Evolutionary conservation across 1,284 basidiomycete genomes (phyloP).

Genomic region (Wolfiporia cocos): DNA sequence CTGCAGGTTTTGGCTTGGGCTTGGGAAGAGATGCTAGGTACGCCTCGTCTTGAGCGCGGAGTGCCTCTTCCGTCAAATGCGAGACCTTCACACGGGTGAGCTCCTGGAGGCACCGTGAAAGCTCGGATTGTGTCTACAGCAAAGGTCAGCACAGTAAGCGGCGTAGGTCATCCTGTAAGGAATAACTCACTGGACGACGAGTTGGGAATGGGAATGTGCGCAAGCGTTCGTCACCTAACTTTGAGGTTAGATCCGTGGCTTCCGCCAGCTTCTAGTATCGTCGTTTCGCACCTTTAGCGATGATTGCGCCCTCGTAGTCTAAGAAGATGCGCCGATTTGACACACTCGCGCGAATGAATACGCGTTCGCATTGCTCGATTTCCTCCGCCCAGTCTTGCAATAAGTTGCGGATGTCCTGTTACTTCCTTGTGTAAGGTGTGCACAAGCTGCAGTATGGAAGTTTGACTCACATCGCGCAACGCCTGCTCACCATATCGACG

Average conservation of each 20-base stretch:
- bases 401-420: slow-evolving; percentile 79
- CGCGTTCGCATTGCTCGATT: slow-evolving; percentile 73
- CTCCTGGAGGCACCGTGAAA: slow-evolving; percentile 84
- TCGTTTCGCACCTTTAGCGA: slow-evolving; percentile 40
- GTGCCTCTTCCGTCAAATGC: slow-evolving; percentile 80
- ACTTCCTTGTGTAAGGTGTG: slow-evolving; percentile 3
- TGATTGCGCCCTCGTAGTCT: slow-evolving; percentile 71
- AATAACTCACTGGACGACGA: slow-evolving; percentile 70
- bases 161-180: background rate
- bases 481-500: slow-evolving; percentile 95
- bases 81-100: slow-evolving; percentile 83
- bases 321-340: slow-evolving; percentile 85
- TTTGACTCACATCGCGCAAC: slow-evolving; percentile 79
- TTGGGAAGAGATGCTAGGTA: slow-evolving; percentile 84
- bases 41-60: slow-evolving; percentile 82
- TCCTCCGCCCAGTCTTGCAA: slow-evolving; percentile 83
- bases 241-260: background rate
- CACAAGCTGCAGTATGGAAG: slow-evolving; percentile 1
- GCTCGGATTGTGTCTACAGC: slow-evolving; percentile 82
- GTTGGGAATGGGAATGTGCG: slow-evolving; percentile 93
- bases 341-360: slow-evolving; percentile 85
- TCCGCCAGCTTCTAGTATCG: background rate
- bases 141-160: slow-evolving; percentile 6
- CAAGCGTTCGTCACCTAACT: slow-evolving; percentile 63
- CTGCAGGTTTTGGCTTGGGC: slow-evolving; percentile 40